These are phyloP conservation scores for Antitrichia curtipendula DNA, from an alignment of 225 moss, liverwort and hornwort species.

Conservation along the genomic window DNA sequence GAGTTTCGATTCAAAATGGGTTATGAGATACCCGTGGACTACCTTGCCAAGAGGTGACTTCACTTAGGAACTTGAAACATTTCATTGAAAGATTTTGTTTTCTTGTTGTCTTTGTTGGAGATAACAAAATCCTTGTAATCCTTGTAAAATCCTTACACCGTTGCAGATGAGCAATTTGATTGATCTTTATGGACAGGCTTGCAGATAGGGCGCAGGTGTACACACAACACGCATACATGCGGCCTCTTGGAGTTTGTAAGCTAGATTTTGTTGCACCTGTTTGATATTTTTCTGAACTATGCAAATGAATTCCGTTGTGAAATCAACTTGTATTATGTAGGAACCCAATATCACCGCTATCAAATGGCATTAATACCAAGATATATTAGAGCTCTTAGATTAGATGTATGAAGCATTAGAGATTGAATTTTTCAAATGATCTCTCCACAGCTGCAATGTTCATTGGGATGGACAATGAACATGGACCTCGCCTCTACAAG, in stretches of 20 bases:
- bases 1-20: slow-evolving; percentile 89
- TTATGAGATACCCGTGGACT: slow-evolving; percentile 82
- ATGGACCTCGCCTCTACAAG: slow-evolving; percentile 74
- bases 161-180: background rate
- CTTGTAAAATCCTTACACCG: too few species aligned
- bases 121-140: background rate
- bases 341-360: background rate
- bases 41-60: slow-evolving; percentile 71
- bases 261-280: background rate
- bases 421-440: background rate
- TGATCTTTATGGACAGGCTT: slow-evolving; percentile 26
- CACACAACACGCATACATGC: slow-evolving; percentile 96
- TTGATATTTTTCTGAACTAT: background rate
- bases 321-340: background rate
- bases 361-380: too few species aligned
- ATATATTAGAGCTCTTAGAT: background rate
- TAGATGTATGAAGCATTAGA: background rate
- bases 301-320: background rate
- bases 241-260: slow-evolving; percentile 96
- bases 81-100: background rate
- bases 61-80: background rate
- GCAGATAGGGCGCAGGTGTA: slow-evolving; percentile 96
- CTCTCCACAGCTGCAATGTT: slow-evolving; percentile 67
- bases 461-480: slow-evolving; percentile 81
- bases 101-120: background rate